phyloP scores from a whole-genome alignment of 257 asterid species.

The Scutellaria baicalensis region DNA sequence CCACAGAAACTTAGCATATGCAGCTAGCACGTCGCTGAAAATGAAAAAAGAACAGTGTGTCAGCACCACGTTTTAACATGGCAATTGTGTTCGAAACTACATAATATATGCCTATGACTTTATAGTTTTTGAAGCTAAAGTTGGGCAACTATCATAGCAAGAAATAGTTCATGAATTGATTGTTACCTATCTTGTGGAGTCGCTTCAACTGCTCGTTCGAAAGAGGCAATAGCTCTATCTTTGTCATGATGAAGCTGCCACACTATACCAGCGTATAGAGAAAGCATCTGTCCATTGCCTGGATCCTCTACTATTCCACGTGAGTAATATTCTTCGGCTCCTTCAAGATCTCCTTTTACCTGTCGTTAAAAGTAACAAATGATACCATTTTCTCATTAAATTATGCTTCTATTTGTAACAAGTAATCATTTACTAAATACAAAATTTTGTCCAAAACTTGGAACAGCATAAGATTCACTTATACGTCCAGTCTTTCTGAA shows the following conservation, averaged over 20 bases:
- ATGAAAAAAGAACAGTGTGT: not conserved
- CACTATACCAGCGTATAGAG: constrained; percentile 50
- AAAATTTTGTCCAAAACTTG: not conserved
- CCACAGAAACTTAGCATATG: constrained; percentile 88
- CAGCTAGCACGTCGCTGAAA: constrained; percentile 69
- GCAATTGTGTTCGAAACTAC: not conserved
- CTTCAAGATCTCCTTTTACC: constrained; percentile 61
- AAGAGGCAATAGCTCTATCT: constrained; percentile 50
- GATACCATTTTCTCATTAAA: not conserved
- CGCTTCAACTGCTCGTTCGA: constrained; percentile 57
- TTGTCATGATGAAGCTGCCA: constrained; percentile 66
- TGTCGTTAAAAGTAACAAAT: constrained; percentile 18
- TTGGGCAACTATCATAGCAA: not conserved
- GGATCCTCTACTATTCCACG: constrained; percentile 63
- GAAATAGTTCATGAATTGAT: not conserved
- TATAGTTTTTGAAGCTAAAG: not conserved
- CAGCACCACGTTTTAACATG: not conserved
- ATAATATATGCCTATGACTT: not conserved
- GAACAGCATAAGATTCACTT: not conserved
- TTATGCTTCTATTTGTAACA: not conserved
- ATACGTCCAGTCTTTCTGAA: not conserved
- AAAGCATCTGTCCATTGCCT: constrained; percentile 48
- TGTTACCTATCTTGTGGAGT: constrained; percentile 61
- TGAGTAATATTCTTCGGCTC: constrained; percentile 66
- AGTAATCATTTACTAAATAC: not conserved